Percentiles rank a stretch among this genome's conserved stretches.
Conservation (phyloP, 2,329 filamentous ascomycete species). For the Claviceps africana region DNA sequence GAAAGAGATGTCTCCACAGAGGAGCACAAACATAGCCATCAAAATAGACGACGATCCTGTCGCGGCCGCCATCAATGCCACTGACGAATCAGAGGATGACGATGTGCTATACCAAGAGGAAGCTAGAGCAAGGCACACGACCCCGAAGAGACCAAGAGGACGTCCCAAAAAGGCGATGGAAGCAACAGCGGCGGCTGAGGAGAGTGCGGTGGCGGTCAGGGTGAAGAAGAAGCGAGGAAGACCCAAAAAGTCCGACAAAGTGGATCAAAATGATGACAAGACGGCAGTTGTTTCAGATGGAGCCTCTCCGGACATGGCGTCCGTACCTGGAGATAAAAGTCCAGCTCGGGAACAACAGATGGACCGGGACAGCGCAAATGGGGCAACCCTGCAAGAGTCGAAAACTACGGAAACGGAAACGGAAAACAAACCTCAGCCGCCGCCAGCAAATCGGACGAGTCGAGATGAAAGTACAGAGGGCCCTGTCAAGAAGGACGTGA, state of each 20-base stretch:
- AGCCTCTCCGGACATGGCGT: not conserved
- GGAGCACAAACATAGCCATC: not conserved
- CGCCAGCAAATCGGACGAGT: not conserved
- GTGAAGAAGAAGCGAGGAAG: slow-evolving; percentile 27
- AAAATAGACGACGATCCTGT: not conserved
- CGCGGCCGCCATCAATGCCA: too few species aligned
- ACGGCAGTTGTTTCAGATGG: not conserved
- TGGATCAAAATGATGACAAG: not conserved
- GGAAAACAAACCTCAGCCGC: not conserved
- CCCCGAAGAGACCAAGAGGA: slow-evolving; percentile 18
- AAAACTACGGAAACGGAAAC: not conserved
- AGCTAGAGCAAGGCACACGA: slow-evolving; percentile 5
- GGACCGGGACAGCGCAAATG: not conserved
- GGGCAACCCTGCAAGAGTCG: not conserved
- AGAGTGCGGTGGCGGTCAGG: not conserved
- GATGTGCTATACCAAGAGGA: slow-evolving; percentile 5
- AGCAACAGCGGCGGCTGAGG: slow-evolving; percentile 5
- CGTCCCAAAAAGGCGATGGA: slow-evolving; percentile 16
- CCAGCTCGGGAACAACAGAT: not conserved
- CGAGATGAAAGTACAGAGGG: not conserved
- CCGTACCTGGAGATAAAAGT: not conserved
- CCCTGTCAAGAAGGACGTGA: not conserved
- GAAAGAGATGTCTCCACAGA: not conserved
- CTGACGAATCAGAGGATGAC: slow-evolving; percentile 5
- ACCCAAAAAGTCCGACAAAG: slow-evolving; percentile 21